phyloP scores from a whole-genome alignment of 306 rosid species.

The Cicer judaicum region DNA sequence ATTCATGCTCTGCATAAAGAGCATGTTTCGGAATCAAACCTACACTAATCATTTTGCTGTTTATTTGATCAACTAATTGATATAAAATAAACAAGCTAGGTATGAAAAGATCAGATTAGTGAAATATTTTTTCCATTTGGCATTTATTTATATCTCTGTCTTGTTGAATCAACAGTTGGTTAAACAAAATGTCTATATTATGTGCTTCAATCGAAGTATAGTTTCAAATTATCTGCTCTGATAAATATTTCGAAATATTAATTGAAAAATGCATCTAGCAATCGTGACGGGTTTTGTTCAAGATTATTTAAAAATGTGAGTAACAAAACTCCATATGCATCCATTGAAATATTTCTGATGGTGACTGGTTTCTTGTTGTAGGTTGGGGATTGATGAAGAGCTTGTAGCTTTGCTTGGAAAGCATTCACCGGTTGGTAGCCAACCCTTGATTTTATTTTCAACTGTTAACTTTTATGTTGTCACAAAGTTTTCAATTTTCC shows the following conservation, averaged over 20 bases:
- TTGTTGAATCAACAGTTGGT: conserved; percentile 10
- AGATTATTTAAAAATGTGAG: conserved; percentile 12
- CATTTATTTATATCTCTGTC: conserved; percentile 1
- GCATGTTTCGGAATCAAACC: conserved; percentile 4
- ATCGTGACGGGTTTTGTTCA: background rate
- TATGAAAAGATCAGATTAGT: conserved; percentile 12
- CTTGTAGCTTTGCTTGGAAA: conserved; percentile 89
- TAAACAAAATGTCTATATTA: background rate
- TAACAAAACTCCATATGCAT: conserved; percentile 27
- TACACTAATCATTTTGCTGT: conserved; percentile 8
- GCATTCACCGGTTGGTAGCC: conserved; percentile 74
- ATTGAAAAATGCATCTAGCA: background rate
- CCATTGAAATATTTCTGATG: conserved; percentile 34
- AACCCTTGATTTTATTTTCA: conserved; percentile 31
- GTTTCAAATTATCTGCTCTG: background rate
- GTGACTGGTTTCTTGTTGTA: conserved; percentile 47
- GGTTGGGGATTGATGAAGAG: conserved; percentile 97
- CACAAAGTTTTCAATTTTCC: conserved; percentile 28
- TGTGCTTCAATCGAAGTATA: conserved; percentile 10
- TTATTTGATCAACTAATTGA: background rate
- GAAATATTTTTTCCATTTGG: background rate
- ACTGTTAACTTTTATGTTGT: conserved; percentile 3
- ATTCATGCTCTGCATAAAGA: background rate
- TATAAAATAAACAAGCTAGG: conserved; percentile 14
- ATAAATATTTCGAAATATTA: conserved; percentile 9